phyloP scores from a whole-genome alignment of 148 eudicot species.

The Polygonum maritimum region DNA sequence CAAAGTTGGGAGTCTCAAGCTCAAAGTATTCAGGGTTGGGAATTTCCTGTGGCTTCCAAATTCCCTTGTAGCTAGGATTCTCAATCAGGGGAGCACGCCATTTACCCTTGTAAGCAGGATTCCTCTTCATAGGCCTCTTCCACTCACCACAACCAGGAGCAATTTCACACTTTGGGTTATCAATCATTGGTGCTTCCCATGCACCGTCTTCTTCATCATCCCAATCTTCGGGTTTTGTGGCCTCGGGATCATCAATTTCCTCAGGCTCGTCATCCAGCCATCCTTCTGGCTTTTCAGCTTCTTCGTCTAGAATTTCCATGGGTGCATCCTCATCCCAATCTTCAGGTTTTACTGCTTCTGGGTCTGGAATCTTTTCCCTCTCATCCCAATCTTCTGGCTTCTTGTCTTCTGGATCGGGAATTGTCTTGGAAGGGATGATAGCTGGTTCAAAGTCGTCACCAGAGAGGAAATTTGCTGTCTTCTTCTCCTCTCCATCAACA shows the following conservation, averaged over 20 bases:
- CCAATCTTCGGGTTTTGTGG: slow-evolving; percentile 94
- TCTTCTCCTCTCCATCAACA: slow-evolving; percentile 91
- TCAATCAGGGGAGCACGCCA: slow-evolving; percentile 80
- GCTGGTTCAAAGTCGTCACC: slow-evolving; percentile 78
- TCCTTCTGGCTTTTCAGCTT: slow-evolving; percentile 92
- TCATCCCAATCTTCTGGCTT: slow-evolving; percentile 98
- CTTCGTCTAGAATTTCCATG: slow-evolving; percentile 79
- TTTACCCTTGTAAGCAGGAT: slow-evolving; percentile 92
- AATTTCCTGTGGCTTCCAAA: slow-evolving; percentile 83
- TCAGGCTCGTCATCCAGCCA: slow-evolving; percentile 98
- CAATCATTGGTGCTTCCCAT: slow-evolving; percentile 95
- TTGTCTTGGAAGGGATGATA: slow-evolving; percentile 66
- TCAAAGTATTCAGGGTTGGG: slow-evolving; percentile 84
- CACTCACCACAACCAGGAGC: slow-evolving; percentile 98
- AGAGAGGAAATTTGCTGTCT: slow-evolving; percentile 65
- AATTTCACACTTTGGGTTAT: slow-evolving; percentile 69
- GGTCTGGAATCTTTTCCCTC: slow-evolving; percentile 66
- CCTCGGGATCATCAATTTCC: slow-evolving; percentile 89
- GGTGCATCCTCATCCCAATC: slow-evolving; percentile 99
- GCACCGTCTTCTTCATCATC: slow-evolving; percentile 98
- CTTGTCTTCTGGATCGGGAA: slow-evolving; percentile 85
- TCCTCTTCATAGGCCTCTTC: slow-evolving; percentile 76
- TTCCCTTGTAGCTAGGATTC: slow-evolving; percentile 87
- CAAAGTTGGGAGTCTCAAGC: slow-evolving; percentile 69
- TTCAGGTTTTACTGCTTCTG: slow-evolving; percentile 66